phyloP scores from a whole-genome alignment of 805 yeast species.

The Vanderwaltozyma tropicalis region DNA sequence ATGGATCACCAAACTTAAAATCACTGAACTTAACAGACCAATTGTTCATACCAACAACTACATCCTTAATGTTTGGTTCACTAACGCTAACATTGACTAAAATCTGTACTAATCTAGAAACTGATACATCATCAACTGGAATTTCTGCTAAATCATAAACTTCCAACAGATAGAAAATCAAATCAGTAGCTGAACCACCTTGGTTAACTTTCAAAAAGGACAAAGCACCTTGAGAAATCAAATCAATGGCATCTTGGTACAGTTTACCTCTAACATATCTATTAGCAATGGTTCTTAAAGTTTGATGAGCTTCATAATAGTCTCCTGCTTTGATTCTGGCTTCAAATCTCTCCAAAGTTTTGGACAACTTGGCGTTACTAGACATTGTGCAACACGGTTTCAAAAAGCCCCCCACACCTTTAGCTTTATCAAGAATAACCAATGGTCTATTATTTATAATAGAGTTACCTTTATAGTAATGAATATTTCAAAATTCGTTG shows the following conservation, averaged over 20 bases:
- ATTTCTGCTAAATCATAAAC: conserved; percentile 46
- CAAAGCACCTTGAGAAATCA: conserved; percentile 61
- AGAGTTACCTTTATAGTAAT: too few species aligned
- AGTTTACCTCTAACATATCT: conserved; percentile 64
- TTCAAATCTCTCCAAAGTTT: conserved; percentile 56
- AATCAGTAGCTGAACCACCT: conserved; percentile 73
- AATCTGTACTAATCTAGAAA: conserved; percentile 39
- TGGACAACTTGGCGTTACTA: conserved; percentile 34
- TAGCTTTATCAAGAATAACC: too few species aligned
- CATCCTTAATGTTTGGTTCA: conserved; percentile 55
- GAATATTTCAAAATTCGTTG: background rate
- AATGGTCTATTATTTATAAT: too few species aligned
- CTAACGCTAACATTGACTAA: conserved; percentile 34
- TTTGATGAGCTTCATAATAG: conserved; percentile 93
- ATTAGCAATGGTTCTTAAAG: conserved; percentile 79
- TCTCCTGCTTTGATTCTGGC: conserved; percentile 61
- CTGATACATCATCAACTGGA: conserved; percentile 34
- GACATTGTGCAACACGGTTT: background rate
- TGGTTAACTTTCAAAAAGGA: conserved; percentile 59
- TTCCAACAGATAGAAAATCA: conserved; percentile 61
- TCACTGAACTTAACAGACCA: conserved; percentile 52
- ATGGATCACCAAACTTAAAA: conserved; percentile 60
- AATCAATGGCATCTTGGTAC: conserved; percentile 60
- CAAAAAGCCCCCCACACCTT: background rate
- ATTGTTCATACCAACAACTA: conserved; percentile 52